Base-by-base conservation (phyloP, 768 basidiomycete species). In the Termitomyces sp. region DNA sequence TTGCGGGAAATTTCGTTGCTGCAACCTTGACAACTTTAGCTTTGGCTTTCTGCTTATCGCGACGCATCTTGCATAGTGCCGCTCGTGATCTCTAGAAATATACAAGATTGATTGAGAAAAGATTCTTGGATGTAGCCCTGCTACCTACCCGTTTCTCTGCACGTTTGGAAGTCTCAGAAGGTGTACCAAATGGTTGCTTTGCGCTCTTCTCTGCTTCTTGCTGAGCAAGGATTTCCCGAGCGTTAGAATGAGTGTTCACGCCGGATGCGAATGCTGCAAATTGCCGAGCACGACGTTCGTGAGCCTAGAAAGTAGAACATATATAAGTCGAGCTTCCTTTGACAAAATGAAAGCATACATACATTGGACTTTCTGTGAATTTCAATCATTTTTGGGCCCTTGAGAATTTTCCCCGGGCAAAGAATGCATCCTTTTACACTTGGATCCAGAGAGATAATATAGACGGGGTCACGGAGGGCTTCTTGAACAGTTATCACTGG, bases 351-450 rank as follows among this genome's bases (percentile, higher is more conserved):
- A 70, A 74, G 59, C 67, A 64, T 70, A 80, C 84, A 71, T 79
- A 83, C 90, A 70, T 79, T 83, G 35, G 89, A 87, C 10, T 72
- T 73, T 58, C 73, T 75, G 68, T 92, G 90, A 14, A 79, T 69
- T 57, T 76, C 71, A 36, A 80, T 73, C 82, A 87, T 84, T 51
- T 74, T 75, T 9, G 62, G 53, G 48, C 80, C 79, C 66, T 90
- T 90, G 42, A 92, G 75, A n/a, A 78, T 66, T 66, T 89, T 92
- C 40, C 83, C 84, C 12, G 86, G 88, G 69, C 90, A 92, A 6
- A 87, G 66, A 8, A 85, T 75, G 67, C 90, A 92, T 9, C 76
- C 79, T 61, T 80, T 79, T 36, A 81, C 66, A 24, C 80, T 80
- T 3, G 85, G 80, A 24, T 85, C 75, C 12, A 81, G 60, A 4